phyloP scores from a whole-genome alignment of 2,329 filamentous ascomycete species.

The Xylaria sp. region DNA sequence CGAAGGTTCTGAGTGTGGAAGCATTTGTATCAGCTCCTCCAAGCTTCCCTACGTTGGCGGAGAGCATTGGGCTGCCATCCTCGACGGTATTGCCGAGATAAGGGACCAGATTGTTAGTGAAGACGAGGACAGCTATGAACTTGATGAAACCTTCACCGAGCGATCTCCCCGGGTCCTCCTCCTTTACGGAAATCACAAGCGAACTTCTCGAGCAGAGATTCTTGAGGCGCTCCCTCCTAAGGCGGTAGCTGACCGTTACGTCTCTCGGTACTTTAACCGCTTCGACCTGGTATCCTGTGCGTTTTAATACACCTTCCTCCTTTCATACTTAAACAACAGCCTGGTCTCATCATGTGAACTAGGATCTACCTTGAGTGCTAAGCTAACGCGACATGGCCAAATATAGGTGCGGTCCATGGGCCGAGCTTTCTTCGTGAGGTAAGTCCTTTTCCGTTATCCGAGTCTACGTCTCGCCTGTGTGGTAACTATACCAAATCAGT shows the following conservation, averaged over 20 bases:
- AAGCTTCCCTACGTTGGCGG: not conserved
- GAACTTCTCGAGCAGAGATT: not conserved
- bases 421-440: not conserved
- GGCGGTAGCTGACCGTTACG: not conserved
- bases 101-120: not conserved
- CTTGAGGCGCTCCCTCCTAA: not conserved
- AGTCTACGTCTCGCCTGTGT: not conserved
- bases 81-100: not conserved
- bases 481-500: not conserved
- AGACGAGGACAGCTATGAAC: not conserved
- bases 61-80: conserved; percentile 2
- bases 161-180: not conserved
- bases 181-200: not conserved
- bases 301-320: not conserved
- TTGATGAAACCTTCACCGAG: not conserved
- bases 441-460: not conserved
- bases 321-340: not conserved
- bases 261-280: not conserved
- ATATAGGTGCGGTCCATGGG: not conserved
- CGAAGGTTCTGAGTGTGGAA: not conserved
- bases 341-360: too few species aligned
- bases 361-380: not conserved
- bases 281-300: not conserved
- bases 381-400: not conserved
- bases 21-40: not conserved